Base-by-base conservation (phyloP, 2,329 filamentous ascomycete genomes). In the Diaporthe destruens region DNA sequence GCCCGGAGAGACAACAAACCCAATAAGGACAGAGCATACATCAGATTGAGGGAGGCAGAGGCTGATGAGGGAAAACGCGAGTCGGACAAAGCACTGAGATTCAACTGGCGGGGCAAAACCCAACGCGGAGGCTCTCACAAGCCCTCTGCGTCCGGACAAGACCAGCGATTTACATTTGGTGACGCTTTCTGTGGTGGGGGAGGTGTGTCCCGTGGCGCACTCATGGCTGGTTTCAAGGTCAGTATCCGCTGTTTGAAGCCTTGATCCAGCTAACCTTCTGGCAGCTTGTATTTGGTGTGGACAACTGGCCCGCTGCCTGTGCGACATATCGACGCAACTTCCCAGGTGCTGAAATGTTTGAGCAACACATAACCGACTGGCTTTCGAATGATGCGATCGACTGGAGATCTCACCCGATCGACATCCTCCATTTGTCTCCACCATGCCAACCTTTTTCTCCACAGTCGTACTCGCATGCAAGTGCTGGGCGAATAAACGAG, bases 381-480 rank as follows among this genome's bases (percentile, higher is more conserved):
- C 20, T 92, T 66, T 82, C 0, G 34, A 71, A 76, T 6, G 51
- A 73, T 0, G 71, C 74, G 0, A 75, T 81, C 0, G 77, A 80
- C 3, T 74, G 68, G 14, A 83, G 83, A 3, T 51, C 61, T 32
- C 51, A 29, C 16, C 23, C 44, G 11, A 87, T 92, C 0, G 93
- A 96, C 75, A 83, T 96, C 1, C 82, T 94, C 0, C 94, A 97
- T 75, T 81, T 95, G 0, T 94, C 92, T 0, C 93, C 93, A 0
- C 94, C 94, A 0, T 97, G 94, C 68, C 93, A 96, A 75, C 89
- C 87, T 2, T 95, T 91, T 78, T 95, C 93, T 0, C 89, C 90
- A 0, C 55, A 61, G 32, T 92, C 91, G 0, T 91, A 97, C 72
- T 95, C 93, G 0, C 78, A 85, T 0, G 76, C 80, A 20, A n/a